phyloP scores from a whole-genome alignment of 1,284 basidiomycete species.

The Peniophora sp. region DNA sequence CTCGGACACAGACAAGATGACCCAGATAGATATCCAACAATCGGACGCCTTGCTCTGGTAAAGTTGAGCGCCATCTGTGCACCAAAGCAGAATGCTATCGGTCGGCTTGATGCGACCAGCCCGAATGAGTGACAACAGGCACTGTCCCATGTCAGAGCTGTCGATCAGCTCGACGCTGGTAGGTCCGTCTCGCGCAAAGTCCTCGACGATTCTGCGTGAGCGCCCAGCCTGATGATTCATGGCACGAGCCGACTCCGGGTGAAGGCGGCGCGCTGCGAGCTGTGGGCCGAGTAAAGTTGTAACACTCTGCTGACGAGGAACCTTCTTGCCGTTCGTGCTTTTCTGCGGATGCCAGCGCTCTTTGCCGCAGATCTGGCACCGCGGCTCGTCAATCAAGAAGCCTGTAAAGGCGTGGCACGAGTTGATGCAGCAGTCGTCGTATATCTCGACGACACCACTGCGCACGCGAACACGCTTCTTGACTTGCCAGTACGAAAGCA shows the following conservation, averaged over 20 bases:
- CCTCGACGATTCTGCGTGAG: too few relatives aligned
- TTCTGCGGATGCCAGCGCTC: conserved; percentile 14
- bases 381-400: conserved; percentile 11
- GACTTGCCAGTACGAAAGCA: conserved; percentile 18
- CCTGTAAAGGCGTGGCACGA: conserved; percentile 21
- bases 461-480: conserved; percentile 13
- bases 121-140: conserved; percentile 4
- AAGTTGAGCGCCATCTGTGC: conserved; percentile 14
- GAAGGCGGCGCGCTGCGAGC: neutral
- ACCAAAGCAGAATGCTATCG: neutral
- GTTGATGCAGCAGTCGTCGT: conserved; percentile 22
- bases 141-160: conserved; percentile 3
- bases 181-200: too few relatives aligned
- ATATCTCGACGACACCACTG: conserved; percentile 16
- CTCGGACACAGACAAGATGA: conserved; percentile 15
- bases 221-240: too few relatives aligned
- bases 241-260: neutral
- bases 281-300: neutral
- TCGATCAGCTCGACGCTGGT: too few relatives aligned
- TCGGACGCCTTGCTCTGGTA: conserved; percentile 18
- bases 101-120: neutral
- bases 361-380: conserved; percentile 16
- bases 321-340: too few relatives aligned
- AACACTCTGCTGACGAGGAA: conserved; percentile 1
- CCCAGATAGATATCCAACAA: conserved; percentile 20